Evolutionary conservation across 2,329 filamentous ascomycete genomes (phyloP), one percentile per base, ranked within the genome.

Genomic region (Chaetothyriales sp.): DNA sequence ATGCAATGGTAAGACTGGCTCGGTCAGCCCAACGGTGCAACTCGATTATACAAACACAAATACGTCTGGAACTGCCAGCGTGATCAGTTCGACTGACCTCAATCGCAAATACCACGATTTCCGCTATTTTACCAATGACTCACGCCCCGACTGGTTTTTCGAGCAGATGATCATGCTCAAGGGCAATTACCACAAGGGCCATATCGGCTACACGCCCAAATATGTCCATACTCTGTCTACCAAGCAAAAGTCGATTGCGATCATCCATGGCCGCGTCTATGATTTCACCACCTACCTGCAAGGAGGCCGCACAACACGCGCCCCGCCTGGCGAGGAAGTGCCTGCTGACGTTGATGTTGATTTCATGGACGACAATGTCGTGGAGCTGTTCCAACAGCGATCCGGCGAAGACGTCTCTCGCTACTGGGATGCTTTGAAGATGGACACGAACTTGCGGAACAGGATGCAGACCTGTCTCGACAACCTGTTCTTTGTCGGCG

Each of bases 91-190:
- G 26, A 74, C 76, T 3, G 89, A 96, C 62, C 57, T 73, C 19
- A 94, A 95, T 62, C 72, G 80, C 19, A 71, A 78, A 55, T 98
- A 93, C 64, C 92, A 98, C 63, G 92, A 98, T 65, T 98, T 98
- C 78, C 81, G 92, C 53, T 80, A 77, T 63, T 88, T 79, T 63
- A 86, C 78, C 32, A 86, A 88, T 57, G 86, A 95, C 63, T 83
- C 77, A 48, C 82, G 89, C 9, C 80, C 83, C 1, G 87, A 95
- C 63, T 98, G 92, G 92, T 96, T 90, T 70, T 83, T 76, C 51
- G 86, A 98, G 69, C 81, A 89, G 65, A 87, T 95, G 77, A 74
- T 81, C 28, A 79, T 81, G 65, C 71, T 98, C 49, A 84, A 83
- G 59, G 68, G 78, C 28, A 82, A 81, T 58, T 96, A 84, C 73